A percentile compares a stretch with the other conserved stretches of the same genome.
Conservation (phyloP, 2,329 filamentous ascomycete species). For the Xylaria sp. region DNA sequence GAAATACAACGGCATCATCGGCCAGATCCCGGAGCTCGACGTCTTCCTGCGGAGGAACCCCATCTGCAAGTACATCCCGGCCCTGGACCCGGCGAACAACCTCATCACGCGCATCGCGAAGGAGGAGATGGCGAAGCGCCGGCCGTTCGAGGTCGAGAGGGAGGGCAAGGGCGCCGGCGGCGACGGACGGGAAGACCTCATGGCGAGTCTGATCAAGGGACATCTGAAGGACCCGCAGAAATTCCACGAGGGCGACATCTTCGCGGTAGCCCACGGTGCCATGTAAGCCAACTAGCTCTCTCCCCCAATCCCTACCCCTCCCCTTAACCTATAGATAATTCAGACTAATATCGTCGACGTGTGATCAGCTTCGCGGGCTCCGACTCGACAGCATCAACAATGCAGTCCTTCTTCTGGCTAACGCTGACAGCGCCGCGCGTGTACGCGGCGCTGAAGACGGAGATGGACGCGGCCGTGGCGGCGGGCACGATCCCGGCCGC, state of each 20-base stretch:
- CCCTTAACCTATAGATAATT: neutral
- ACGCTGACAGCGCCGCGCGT: conserved; percentile 57
- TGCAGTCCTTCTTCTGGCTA: conserved; percentile 66
- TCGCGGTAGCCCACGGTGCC: conserved; percentile 66
- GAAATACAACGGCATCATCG: conserved; percentile 63
- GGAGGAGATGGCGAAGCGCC: conserved; percentile 59
- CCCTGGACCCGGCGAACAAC: conserved; percentile 56
- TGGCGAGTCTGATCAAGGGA: conserved; percentile 62
- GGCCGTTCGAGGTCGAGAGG: conserved; percentile 58
- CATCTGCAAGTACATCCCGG: conserved; percentile 54
- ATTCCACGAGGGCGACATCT: conserved; percentile 64
- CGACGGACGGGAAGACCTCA: conserved; percentile 60
- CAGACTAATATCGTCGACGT: neutral
- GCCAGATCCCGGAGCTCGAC: conserved; percentile 63
- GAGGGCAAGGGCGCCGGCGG: conserved; percentile 54
- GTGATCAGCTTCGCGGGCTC: conserved; percentile 64
- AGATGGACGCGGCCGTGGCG: conserved; percentile 57
- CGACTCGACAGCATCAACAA: conserved; percentile 68
- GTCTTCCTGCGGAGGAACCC: conserved; percentile 61
- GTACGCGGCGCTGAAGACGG: conserved; percentile 53
- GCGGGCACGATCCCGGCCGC: conserved; percentile 49
- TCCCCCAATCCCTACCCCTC: neutral
- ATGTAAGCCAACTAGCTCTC: conserved; percentile 55
- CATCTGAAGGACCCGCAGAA: conserved; percentile 60
- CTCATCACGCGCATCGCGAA: conserved; percentile 63